Conservation (phyloP, 345 rosid species). For the Lagerstroemia speciosa region DNA sequence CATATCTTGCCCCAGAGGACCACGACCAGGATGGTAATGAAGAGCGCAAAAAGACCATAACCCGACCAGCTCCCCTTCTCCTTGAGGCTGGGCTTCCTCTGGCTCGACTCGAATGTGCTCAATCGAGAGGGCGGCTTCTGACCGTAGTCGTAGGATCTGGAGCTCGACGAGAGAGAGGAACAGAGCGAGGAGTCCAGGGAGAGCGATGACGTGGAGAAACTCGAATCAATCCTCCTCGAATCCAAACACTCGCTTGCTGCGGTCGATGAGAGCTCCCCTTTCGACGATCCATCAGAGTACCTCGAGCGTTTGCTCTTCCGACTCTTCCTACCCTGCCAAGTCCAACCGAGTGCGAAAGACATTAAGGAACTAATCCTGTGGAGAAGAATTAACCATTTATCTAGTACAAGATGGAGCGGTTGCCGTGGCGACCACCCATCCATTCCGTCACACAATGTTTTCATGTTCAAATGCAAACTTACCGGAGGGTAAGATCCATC, state of each 20-base stretch:
- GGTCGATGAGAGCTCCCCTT: background rate
- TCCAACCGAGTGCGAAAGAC: background rate
- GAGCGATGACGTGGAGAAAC: background rate
- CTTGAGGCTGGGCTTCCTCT: background rate
- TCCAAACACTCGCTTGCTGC: background rate
- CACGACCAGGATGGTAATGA: conserved; percentile 25
- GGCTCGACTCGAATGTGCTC: conserved; percentile 5
- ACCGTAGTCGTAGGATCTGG: conserved; percentile 4
- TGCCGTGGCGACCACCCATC: too few species aligned
- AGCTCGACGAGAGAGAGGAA: background rate
- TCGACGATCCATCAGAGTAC: background rate
- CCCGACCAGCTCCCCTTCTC: conserved; percentile 2
- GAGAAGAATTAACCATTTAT: background rate
- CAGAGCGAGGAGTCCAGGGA: conserved; percentile 1
- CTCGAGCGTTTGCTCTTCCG: conserved; percentile 11
- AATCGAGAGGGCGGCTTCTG: background rate
- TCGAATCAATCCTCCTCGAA: background rate
- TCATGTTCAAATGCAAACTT: too few species aligned
- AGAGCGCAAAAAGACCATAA: conserved; percentile 18
- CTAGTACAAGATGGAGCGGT: too few species aligned
- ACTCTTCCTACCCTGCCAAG: conserved; percentile 26
- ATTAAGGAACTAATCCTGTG: background rate
- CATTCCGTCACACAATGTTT: too few species aligned
- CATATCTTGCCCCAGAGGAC: conserved; percentile 44
- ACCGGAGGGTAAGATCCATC: too few species aligned